Evolutionary conservation across 345 rosid species (phyloP).

Genomic region (Lumnitzera littorea): DNA sequence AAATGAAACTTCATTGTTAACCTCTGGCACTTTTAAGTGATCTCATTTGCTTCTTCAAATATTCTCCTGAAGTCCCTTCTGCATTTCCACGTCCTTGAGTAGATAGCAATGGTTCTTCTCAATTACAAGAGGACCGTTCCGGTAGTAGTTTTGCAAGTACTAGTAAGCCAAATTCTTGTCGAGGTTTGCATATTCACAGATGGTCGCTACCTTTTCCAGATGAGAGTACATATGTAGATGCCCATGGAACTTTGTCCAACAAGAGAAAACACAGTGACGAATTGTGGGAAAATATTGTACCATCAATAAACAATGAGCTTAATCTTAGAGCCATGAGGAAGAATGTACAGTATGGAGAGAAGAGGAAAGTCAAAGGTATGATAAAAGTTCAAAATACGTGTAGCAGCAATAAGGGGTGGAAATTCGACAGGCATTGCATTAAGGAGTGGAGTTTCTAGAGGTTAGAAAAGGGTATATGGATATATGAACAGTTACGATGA

Average conservation of each 20-base stretch:
- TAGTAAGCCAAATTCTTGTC: neutral
- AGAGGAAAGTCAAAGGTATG: constrained; percentile 1
- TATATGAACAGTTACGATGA: neutral
- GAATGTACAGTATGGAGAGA: neutral
- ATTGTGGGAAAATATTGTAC: neutral
- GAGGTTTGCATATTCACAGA: constrained; percentile 14
- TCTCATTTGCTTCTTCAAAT: constrained; percentile 26
- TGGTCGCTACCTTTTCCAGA: constrained; percentile 39
- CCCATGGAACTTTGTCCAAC: neutral
- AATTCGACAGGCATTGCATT: neutral
- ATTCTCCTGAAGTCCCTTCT: constrained; percentile 43
- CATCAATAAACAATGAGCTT: neutral
- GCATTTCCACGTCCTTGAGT: constrained; percentile 40
- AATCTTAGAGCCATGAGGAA: neutral
- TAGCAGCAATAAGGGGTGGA: neutral
- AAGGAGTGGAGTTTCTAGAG: neutral
- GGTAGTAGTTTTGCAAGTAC: neutral
- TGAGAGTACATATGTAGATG: neutral
- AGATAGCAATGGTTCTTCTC: neutral
- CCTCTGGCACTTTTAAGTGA: constrained; percentile 23
- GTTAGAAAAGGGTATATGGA: constrained; percentile 9
- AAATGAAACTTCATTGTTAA: constrained; percentile 15
- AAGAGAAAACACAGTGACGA: neutral
- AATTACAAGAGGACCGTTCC: neutral
- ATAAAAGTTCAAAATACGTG: neutral